These are phyloP conservation scores for Kwoniella europaea DNA, from an alignment of 768 basidiomycete species.

Conservation along the genomic window DNA sequence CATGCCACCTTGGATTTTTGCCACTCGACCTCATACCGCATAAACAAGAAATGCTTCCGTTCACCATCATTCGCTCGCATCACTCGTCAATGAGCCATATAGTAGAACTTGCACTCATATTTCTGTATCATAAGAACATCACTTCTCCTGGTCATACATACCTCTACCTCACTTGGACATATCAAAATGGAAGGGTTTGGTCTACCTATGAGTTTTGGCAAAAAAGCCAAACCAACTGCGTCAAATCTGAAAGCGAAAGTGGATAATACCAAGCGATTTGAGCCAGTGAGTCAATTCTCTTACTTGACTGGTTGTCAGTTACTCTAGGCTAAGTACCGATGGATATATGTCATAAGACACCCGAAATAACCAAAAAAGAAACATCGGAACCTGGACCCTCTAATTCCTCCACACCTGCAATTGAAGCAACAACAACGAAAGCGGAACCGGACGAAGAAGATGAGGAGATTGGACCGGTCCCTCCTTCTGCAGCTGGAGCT, in stretches of 20 bases:
- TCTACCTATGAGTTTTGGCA: slow-evolving; percentile 59
- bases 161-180: not conserved
- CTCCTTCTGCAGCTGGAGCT: slow-evolving; percentile 7
- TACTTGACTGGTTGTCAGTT: not conserved
- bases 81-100: no score
- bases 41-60: no score
- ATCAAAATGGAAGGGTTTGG: slow-evolving; percentile 56
- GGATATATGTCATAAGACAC: not conserved
- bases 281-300: slow-evolving; percentile 11
- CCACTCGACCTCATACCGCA: no score
- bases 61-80: no score
- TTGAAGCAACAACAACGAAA: not conserved
- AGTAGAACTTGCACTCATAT: not conserved
- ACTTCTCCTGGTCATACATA: no score
- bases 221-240: slow-evolving; percentile 53
- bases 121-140: not conserved
- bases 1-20: no score
- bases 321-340: not conserved
- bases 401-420: slow-evolving; percentile 1
- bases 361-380: not conserved
- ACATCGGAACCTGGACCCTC: slow-evolving; percentile 16
- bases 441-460: slow-evolving; percentile 27
- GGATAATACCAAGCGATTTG: slow-evolving; percentile 55
- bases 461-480: slow-evolving; percentile 21
- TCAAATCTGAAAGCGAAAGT: slow-evolving; percentile 49